Evolutionary conservation across 1,284 basidiomycete genomes (phyloP).

Genomic region (Irpex sp.): DNA sequence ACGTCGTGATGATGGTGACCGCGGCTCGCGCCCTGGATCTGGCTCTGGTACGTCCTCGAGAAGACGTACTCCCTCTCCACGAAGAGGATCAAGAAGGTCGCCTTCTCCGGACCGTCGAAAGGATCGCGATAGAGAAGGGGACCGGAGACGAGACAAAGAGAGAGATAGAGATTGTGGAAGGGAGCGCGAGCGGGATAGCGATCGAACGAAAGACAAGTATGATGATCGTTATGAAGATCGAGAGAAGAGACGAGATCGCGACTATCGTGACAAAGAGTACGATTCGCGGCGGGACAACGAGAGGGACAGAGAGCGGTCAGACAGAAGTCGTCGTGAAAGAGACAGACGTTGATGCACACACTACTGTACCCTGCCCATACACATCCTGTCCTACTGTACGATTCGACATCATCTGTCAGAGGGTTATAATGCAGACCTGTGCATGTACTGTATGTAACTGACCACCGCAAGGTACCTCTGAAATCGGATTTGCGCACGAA

Average conservation of each 20-base stretch:
- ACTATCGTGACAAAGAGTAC: slow-evolving; percentile 5
- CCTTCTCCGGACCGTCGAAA: slow-evolving; percentile 22
- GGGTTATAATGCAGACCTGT: too few species aligned
- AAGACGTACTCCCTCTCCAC: slow-evolving; percentile 21
- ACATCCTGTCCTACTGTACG: too few species aligned
- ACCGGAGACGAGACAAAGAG: slow-evolving; percentile 24
- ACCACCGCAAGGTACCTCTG: too few species aligned
- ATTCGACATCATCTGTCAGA: too few species aligned
- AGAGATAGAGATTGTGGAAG: slow-evolving; percentile 25
- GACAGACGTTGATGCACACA: slow-evolving; percentile 1
- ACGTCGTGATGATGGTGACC: slow-evolving; percentile 26
- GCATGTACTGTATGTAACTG: too few species aligned
- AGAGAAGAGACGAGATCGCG: slow-evolving; percentile 13
- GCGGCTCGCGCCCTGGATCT: slow-evolving; percentile 19
- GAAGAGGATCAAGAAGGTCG: slow-evolving; percentile 18
- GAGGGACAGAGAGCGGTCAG: slow-evolving; percentile 14
- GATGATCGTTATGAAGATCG: slow-evolving; percentile 17
- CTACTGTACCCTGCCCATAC: too few species aligned
- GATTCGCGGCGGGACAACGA: not conserved
- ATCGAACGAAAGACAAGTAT: not conserved
- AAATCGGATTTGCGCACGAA: too few species aligned
- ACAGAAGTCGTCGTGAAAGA: slow-evolving; percentile 13
- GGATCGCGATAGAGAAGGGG: slow-evolving; percentile 23
- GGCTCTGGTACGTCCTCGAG: slow-evolving; percentile 12
- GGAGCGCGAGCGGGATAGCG: slow-evolving; percentile 3